Evolutionary conservation across 345 rosid genomes (phyloP), one percentile per base, ranked within the genome.

Genomic region (Bretschneidera sinensis): DNA sequence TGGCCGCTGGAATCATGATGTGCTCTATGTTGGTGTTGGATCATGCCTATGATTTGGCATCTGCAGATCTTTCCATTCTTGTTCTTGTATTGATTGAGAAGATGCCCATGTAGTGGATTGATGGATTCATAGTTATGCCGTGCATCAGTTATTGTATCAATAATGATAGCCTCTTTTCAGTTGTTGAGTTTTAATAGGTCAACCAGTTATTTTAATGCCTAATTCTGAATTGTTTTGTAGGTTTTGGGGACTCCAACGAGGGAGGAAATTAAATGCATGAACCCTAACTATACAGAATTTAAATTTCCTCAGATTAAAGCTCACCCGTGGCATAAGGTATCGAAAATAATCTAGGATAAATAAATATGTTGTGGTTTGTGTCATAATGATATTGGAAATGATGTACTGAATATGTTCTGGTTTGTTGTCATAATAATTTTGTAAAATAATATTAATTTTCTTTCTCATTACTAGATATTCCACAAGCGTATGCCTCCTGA

Each of bases 271-370:
- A 89, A 89, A 65, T 92, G 99, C 85, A 94, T 94, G 99, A 94
- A 94, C 54, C 99, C 99, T 21, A 85, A 90, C 60, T 94, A 94
- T 69, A 94, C 96, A 0, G 99, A 94, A 67, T 87, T 82, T 77
- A 89, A 92, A 60, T 92, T 92, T 57, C 98, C 98, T 65, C 98
- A 92, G 78, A 92, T 92, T 34, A 92, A 92, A 73, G 98, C 98
- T 67, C 98, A 89, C 69, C 98, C 98, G 4, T 92, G 98, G 98
- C 98, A 92, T 74, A 92, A 94, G 95, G 99, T 92, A 79, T 24
- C 15, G 35, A 48, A 24, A 31, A 61, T 61, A n/a, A n/a, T n/a
- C n/a, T n/a, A n/a, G n/a, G n/a, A n/a, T n/a, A n/a, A n/a, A n/a
- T n/a, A n/a, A n/a, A n/a, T n/a, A n/a, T n/a, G n/a, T n/a, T n/a